Base-by-base conservation (phyloP, 805 yeast genomes). In the Ogataea kodamae region DNA sequence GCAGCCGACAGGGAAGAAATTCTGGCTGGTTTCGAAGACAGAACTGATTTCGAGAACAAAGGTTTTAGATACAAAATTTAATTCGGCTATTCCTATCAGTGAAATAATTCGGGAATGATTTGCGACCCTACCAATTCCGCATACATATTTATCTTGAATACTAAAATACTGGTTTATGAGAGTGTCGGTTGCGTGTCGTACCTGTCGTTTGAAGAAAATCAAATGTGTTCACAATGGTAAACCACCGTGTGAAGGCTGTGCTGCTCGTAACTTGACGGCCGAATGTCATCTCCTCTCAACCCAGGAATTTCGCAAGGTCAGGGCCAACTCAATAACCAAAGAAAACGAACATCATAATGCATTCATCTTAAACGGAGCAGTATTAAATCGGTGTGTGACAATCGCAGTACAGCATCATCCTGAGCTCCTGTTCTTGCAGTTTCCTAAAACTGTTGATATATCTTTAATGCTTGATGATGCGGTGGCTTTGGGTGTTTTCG, bases 1-100 rank as follows among this genome's bases (percentile, higher is more conserved):
- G 46, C 53, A 29, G 54, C 40, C 3, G 54, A 46, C n/a, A 44
- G 50, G 20, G 57, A 50, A 22, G 54, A 52, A 8, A 41, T 44
- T 18, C 37, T 57, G 23, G 46, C 54, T 25, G 62, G 62, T 35
- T 45, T 57, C 48, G 54, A 54, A 25, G 61, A 57, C 43, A 43
- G 43, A 24, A 57, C 61, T n/a, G 61, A 56, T 40, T 29, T 41
- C 10, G 51, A 48, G 28, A 57, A 57, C 35, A 48, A 48, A 23
- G 43, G 49, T 16, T 55, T 54, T 43, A 42, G 59, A 14, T 54
- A 39, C 28, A 13, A 17, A 14, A 12, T 26, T 9, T 26, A 26
- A 9, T 9, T 15, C 11, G 14, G n/a, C n/a, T n/a, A n/a, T n/a
- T n/a, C n/a, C n/a, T n/a, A n/a, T n/a, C n/a, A n/a, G n/a, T n/a